phyloP scores from a whole-genome alignment of 352 stramenopile genomes.

The Phytophthora kernoviae region DNA sequence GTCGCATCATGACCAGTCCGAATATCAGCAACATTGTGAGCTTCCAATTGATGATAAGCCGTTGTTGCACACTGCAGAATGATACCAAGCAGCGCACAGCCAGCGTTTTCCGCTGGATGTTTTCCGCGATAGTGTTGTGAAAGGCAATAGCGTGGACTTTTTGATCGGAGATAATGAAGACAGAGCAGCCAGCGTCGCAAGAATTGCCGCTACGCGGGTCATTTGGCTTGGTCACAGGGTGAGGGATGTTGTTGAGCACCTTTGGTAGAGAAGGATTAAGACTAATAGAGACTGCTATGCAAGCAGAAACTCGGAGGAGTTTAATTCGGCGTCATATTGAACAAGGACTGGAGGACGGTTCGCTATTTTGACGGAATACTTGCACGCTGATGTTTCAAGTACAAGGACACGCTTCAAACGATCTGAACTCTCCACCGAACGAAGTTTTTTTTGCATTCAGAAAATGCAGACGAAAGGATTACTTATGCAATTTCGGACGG shows the following conservation, averaged over 20 bases:
- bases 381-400: no score
- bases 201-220: background rate
- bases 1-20: background rate
- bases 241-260: background rate
- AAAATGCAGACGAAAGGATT: no score
- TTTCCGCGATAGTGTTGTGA: constrained; percentile 1
- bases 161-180: constrained; percentile 6
- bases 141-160: background rate
- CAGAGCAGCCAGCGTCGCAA: constrained; percentile 1
- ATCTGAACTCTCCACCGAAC: no score
- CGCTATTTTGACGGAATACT: no score
- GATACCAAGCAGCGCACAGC: background rate
- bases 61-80: constrained; percentile 6
- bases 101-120: background rate
- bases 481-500: no score
- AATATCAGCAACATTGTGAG: background rate
- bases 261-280: background rate
- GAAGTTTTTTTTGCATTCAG: no score
- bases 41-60: constrained; percentile 1
- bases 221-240: background rate
- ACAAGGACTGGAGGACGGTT: no score
- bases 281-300: no score
- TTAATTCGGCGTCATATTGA: no score
- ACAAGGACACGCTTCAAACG: no score
- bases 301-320: no score